Base-by-base conservation (phyloP, 2,329 filamentous ascomycete genomes). In the Chaetomium olivaceum region DNA sequence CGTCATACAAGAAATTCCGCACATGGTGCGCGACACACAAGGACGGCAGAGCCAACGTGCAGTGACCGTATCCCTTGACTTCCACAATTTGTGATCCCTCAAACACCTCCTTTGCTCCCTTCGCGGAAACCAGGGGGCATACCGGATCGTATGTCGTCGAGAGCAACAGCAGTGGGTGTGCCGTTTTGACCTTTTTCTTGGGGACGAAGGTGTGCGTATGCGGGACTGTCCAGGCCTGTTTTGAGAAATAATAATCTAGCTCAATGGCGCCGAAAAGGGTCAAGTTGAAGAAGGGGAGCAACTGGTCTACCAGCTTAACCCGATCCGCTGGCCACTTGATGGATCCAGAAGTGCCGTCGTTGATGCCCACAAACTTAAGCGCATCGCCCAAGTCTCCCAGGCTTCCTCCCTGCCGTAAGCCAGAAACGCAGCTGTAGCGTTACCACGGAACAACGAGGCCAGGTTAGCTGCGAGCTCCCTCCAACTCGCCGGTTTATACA, bases 131-230 rank as follows among this genome's bases (percentile, higher is more conserved):
- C 0, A 81, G 67, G 1, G 80, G 76, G 25, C 85, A 88, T 0
- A 89, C 83, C 0, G 87, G 87, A 51, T 89, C 83, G 11, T 82
- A 81, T 0, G 81, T 83, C 58, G 84, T 87, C 46, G 81, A 81
- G 12, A 87, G 76, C 67, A 85, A 82, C 1, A 87, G 76, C 31
- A 88, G 76, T 0, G 85, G 85, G 66, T 83, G 77, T 0, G 79
- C 77, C 9, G 80, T 84, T 56, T 78, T 76, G 39, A 78, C 74
- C 5, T 68, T 69, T 14, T 66, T 55, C n/a, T 62, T 61, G 2
- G 75, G 76, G 7, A 71, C 67, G 46, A 74, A 77, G 8, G 7
- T 60, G 68, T 77, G 75, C 16, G 74, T 75, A 43, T 64, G 66
- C 0, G 73, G 74, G 14, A 77, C 55, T 0, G 43, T 12, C 76